These are phyloP conservation scores for Cytospora paraplurivora DNA, from an alignment of 2,329 filamentous ascomycete species.

Conservation along the genomic window DNA sequence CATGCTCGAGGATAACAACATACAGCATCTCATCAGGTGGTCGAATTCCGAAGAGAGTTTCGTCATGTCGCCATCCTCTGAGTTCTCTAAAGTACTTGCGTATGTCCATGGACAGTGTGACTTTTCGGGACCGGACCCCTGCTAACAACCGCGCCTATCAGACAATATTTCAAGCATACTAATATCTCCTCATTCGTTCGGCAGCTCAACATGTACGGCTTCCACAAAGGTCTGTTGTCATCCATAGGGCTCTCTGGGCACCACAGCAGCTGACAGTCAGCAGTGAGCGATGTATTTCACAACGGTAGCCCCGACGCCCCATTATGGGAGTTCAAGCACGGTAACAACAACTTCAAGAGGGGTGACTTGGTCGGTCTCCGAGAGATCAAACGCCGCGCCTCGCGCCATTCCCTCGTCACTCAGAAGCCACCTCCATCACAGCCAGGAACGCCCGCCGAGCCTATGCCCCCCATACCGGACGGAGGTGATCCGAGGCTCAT, in stretches of 20 bases:
- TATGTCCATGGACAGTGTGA: constrained; percentile 53
- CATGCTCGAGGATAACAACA: constrained; percentile 93
- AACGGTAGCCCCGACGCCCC: constrained; percentile 91
- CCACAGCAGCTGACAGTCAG: constrained; percentile 32
- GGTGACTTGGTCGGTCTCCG: constrained; percentile 88
- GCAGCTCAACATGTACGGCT: constrained; percentile 99
- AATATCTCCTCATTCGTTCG: constrained; percentile 98
- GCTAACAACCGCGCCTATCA: constrained; percentile 42
- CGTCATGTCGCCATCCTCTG: constrained; percentile 95
- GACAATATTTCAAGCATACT: constrained; percentile 99
- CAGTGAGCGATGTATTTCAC: constrained; percentile 98
- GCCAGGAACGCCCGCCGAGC: constrained; percentile 81
- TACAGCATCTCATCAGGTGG: constrained; percentile 97
- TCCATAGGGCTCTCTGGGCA: constrained; percentile 4
- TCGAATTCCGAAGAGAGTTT: constrained; percentile 93
- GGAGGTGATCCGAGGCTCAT: constrained; percentile 73
- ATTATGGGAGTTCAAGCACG: constrained; percentile 98
- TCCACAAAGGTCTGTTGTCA: constrained; percentile 81
- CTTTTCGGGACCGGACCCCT: constrained; percentile 31
- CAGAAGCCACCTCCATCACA: constrained; percentile 77
- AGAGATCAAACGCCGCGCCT: constrained; percentile 94
- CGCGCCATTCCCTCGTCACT: constrained; percentile 88
- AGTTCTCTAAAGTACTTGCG: constrained; percentile 98
- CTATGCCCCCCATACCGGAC: constrained; percentile 71
- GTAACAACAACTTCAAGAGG: constrained; percentile 94